Evolutionary conservation across 768 basidiomycete genomes (phyloP).

Genomic region (Leucosporidium creatinivorum): DNA sequence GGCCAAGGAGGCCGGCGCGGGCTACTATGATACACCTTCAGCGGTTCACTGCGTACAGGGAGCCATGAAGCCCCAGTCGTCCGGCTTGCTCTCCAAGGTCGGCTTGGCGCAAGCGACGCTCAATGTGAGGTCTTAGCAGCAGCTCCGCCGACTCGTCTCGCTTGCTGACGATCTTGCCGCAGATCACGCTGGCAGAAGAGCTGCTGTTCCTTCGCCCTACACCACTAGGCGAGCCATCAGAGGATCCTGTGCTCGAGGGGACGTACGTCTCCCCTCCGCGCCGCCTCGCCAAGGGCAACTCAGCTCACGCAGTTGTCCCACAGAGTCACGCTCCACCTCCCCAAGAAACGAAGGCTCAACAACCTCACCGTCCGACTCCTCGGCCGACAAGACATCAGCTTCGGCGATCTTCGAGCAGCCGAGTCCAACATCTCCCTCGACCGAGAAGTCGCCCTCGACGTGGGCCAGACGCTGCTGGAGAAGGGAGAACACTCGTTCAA

Average conservation of each 20-base stretch:
- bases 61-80: no score
- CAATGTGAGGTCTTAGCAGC: background rate
- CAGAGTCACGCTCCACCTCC: conserved; percentile 19
- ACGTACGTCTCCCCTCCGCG: no score
- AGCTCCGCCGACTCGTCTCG: background rate
- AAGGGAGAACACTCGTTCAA: conserved; percentile 27
- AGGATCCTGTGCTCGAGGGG: conserved; percentile 23
- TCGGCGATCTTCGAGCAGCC: conserved; percentile 17
- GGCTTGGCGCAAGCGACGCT: conserved; percentile 23
- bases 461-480: conserved; percentile 8
- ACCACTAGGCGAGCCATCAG: conserved; percentile 1
- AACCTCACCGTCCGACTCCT: conserved; percentile 21
- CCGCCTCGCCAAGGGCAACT: no score
- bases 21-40: no score
- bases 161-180: background rate
- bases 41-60: no score
- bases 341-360: conserved; percentile 19
- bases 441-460: conserved; percentile 11
- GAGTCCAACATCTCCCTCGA: conserved; percentile 18
- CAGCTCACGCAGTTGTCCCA: background rate
- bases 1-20: no score
- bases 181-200: conserved; percentile 22
- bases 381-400: conserved; percentile 28
- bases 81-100: conserved; percentile 2
- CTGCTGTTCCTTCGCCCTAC: conserved; percentile 28